These are phyloP conservation scores for Raddia distichophylla DNA, from an alignment of 176 grass and related monocot genomes.

Conservation along the genomic window DNA sequence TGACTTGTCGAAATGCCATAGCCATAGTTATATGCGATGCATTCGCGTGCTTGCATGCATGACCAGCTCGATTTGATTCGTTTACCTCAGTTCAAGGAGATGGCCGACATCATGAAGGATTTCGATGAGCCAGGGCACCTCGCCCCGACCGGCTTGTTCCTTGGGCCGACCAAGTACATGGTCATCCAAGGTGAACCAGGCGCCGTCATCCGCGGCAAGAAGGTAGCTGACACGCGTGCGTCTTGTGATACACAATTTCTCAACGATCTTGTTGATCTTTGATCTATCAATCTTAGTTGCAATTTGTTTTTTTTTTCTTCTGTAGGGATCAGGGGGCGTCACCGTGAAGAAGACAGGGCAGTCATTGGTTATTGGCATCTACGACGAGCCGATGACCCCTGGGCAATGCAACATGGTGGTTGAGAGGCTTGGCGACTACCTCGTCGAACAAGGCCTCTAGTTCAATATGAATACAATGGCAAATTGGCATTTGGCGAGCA, in stretches of 20 bases:
- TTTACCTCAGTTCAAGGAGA: constrained; percentile 56
- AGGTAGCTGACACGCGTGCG: constrained; percentile 38
- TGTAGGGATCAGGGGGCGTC: constrained; percentile 66
- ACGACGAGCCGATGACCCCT: constrained; percentile 86
- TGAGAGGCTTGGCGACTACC: constrained; percentile 81
- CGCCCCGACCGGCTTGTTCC: constrained; percentile 73
- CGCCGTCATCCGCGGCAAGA: constrained; percentile 81
- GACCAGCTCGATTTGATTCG: not conserved
- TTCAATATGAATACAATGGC: not conserved
- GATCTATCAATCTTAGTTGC: not conserved
- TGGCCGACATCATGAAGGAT: constrained; percentile 70
- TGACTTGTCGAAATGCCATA: not conserved
- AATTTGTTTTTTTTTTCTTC: not conserved
- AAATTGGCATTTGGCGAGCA: not conserved
- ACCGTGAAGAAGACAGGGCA: constrained; percentile 72
- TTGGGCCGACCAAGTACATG: constrained; percentile 72
- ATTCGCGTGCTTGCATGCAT: not conserved
- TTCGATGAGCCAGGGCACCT: constrained; percentile 86
- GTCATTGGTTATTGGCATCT: constrained; percentile 68
- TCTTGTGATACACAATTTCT: not conserved
- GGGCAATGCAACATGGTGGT: constrained; percentile 85
- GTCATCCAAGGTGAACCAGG: constrained; percentile 83
- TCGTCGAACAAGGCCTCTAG: constrained; percentile 73
- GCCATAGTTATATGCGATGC: not conserved
- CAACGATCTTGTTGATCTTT: not conserved